Evolutionary conservation across 352 stramenopile genomes (phyloP), one percentile per base, ranked within the genome.

Genomic region (Phytopythium kandeliae): DNA sequence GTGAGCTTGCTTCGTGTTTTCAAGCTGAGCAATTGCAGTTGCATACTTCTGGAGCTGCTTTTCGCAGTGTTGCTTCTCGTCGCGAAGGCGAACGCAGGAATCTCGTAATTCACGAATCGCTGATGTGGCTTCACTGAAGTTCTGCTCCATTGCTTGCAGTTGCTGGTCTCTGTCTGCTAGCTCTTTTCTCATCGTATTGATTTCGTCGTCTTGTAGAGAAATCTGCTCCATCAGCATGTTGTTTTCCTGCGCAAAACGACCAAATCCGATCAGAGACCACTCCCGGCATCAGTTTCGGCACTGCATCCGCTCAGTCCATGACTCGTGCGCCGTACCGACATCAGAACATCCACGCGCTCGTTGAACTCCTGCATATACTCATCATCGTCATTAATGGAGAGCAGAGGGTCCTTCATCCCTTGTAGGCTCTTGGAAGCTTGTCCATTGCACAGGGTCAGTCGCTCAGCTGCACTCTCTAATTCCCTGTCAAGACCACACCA

Each of bases 191-290:
- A 87, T 72, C 1, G 60, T 59, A 0, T 55, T 67, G 30, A 92
- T 65, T 40, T 92, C 81, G 24, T 82, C 71, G 17, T 90, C 81
- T 53, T 90, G 78, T 2, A 92, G 61, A 3, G 81, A 87, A 1
- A 89, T 65, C 66, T 92, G 81, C 38, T 92, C 81, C 72, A 89
- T 87, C 24, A 92, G 52, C 68, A 88, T 77, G 28, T 69, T 85
- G 43, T 92, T 92, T 55, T 92, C 81, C 74, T 83, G 30, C 17
- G 30, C 2, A 24, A 19, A 25, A 8, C 19, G 15, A 22, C 22
- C 22, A 44, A n/a, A n/a, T n/a, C n/a, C n/a, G n/a, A n/a, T n/a
- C n/a, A n/a, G n/a, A n/a, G n/a, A n/a, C n/a, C n/a, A n/a, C n/a
- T n/a, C n/a, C n/a, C n/a, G n/a, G n/a, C n/a, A n/a, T n/a, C n/a